Evolutionary conservation across 495 filamentous ascomycete species (phyloP).

Genomic region (Neurospora terricola): DNA sequence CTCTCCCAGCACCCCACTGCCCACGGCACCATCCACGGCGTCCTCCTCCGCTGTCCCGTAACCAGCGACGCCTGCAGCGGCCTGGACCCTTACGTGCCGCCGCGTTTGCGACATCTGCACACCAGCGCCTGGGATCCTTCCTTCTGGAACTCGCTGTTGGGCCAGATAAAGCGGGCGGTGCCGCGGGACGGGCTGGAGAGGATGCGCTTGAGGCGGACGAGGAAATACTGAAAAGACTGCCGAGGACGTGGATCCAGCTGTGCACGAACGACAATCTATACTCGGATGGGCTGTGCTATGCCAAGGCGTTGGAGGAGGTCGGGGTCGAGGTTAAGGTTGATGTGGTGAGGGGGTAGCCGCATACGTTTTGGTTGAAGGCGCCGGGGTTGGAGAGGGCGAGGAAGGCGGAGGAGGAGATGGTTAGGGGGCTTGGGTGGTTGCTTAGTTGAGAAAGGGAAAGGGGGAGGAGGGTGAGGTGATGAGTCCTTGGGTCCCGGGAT

Average conservation of each 20-base stretch:
- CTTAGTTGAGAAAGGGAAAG: neutral
- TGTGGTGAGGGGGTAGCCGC: conserved; percentile 21
- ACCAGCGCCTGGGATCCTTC: conserved; percentile 11
- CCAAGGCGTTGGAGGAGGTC: conserved; percentile 16
- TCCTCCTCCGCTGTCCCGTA: conserved; percentile 24
- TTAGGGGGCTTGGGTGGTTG: conserved; percentile 31
- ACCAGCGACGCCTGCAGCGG: conserved; percentile 16
- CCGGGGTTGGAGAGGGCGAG: conserved; percentile 13
- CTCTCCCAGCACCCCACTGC: conserved; percentile 9
- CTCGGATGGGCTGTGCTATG: conserved; percentile 27
- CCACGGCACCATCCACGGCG: conserved; percentile 8
- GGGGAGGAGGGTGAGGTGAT: neutral
- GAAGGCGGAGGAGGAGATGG: conserved; percentile 30
- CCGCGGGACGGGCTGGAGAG: conserved; percentile 11
- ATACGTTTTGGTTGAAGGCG: conserved; percentile 29
- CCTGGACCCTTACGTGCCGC: conserved; percentile 9
- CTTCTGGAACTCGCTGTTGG: conserved; percentile 17
- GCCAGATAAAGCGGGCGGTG: conserved; percentile 7
- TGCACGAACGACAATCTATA: conserved; percentile 26
- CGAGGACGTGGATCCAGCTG: conserved; percentile 24
- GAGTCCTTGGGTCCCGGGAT: neutral
- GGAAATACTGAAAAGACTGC: conserved; percentile 9
- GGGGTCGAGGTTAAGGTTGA: conserved; percentile 20
- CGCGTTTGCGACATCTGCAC: conserved; percentile 6
- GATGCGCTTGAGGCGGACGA: conserved; percentile 16